Percentiles rank a stretch among this genome's conserved stretches.
These are phyloP conservation scores for Lagerstroemia speciosa DNA, from an alignment of 345 rosid species.

Conservation along the genomic window DNA sequence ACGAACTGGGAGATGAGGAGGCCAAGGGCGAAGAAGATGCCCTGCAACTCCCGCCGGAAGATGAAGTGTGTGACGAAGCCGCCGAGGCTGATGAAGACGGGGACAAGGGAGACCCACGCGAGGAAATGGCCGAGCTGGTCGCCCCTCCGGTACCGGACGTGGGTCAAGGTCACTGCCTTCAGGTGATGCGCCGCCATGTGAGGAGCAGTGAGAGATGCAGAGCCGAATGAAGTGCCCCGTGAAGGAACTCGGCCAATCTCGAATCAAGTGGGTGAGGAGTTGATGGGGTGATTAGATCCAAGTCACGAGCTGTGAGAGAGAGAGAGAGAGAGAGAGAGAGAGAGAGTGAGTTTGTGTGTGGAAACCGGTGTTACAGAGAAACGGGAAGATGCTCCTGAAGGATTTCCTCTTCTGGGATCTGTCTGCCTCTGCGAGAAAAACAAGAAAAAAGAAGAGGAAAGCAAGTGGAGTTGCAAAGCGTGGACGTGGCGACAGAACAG, in stretches of 20 bases:
- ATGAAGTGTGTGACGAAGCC: conserved; percentile 88
- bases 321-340: too few species aligned
- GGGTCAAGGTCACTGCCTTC: conserved; percentile 81
- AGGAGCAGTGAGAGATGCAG: too few species aligned
- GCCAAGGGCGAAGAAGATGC: conserved; percentile 80
- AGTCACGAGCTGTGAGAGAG: background rate
- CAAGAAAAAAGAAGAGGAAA: background rate
- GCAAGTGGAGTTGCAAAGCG: background rate
- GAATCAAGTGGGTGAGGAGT: background rate
- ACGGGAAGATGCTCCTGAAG: background rate
- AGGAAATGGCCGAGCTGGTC: conserved; percentile 77
- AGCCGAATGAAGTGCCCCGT: too few species aligned
- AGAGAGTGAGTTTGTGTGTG: too few species aligned
- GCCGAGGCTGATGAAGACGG: conserved; percentile 77
- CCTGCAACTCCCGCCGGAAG: conserved; percentile 89
- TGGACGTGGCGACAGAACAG: background rate
- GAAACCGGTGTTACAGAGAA: background rate
- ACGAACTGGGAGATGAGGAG: conserved; percentile 70
- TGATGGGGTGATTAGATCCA: background rate
- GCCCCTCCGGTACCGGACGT: conserved; percentile 71
- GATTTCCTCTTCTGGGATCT: too few species aligned
- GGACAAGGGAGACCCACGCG: conserved; percentile 87
- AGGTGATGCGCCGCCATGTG: conserved; percentile 14
- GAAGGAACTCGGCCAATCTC: too few species aligned
- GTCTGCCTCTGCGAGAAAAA: too few species aligned